phyloP scores from a whole-genome alignment of 2,329 filamentous ascomycete genomes.

The Ophiostoma angusticollis region DNA sequence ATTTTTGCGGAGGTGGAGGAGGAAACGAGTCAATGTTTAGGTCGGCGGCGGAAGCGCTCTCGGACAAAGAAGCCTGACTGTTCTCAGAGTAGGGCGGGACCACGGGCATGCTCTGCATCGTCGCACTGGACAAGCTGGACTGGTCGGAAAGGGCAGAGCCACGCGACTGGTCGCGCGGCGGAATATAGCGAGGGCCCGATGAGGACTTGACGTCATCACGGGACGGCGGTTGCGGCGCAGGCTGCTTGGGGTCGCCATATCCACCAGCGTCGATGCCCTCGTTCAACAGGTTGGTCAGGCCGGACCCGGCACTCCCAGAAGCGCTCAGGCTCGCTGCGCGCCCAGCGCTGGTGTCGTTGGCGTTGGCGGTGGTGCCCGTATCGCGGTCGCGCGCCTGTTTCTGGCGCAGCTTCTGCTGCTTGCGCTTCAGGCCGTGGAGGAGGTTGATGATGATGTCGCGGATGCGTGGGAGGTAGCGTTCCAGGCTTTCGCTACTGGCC shows the following conservation, averaged over 20 bases:
- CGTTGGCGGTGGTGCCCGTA: slow-evolving; percentile 43
- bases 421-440: slow-evolving; percentile 89
- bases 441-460: slow-evolving; percentile 98
- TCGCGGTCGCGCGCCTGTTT: slow-evolving; percentile 46
- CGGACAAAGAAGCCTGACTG: slow-evolving; percentile 34
- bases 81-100: slow-evolving; percentile 59
- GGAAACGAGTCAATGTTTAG: slow-evolving; percentile 53
- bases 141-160: slow-evolving; percentile 42
- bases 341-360: neutral
- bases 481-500: slow-evolving; percentile 82
- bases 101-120: slow-evolving; percentile 64
- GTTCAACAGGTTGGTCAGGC: slow-evolving; percentile 45
- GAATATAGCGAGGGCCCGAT: slow-evolving; percentile 34
- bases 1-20: slow-evolving; percentile 61
- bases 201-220: slow-evolving; percentile 23
- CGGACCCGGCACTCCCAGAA: slow-evolving; percentile 42
- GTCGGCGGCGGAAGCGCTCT: slow-evolving; percentile 30
- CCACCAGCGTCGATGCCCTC: slow-evolving; percentile 46
- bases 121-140: slow-evolving; percentile 59
- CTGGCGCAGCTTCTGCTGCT: slow-evolving; percentile 75
- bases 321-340: slow-evolving; percentile 46
- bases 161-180: slow-evolving; percentile 38
- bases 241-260: slow-evolving; percentile 29
- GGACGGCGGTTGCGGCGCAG: slow-evolving; percentile 18
- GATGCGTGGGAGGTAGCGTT: slow-evolving; percentile 86